phyloP scores from a whole-genome alignment of 2,329 filamentous ascomycete species.

The Escovopsis sp. region DNA sequence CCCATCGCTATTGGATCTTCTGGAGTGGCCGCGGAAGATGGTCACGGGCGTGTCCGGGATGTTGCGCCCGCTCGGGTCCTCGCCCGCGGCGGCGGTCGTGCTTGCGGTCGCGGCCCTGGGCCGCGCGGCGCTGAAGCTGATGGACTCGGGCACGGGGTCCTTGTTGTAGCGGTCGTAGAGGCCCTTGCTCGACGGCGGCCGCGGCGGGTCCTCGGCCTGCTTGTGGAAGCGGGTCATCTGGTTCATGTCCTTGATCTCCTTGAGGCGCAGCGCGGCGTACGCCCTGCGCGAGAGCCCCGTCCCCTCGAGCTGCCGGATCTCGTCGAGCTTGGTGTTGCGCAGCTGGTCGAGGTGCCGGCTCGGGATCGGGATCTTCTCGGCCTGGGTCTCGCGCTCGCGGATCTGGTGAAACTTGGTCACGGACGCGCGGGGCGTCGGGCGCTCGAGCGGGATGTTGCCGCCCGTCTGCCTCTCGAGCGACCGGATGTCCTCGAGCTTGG shows the following conservation, averaged over 20 bases:
- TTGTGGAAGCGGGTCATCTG: slow-evolving; percentile 29
- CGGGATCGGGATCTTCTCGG: slow-evolving; percentile 18
- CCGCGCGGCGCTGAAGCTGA: slow-evolving; percentile 7
- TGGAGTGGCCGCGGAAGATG: slow-evolving; percentile 18
- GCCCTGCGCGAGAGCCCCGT: slow-evolving; percentile 30
- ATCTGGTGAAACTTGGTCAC: slow-evolving; percentile 24
- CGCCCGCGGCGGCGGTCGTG: slow-evolving; percentile 8
- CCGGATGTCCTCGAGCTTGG: slow-evolving; percentile 30
- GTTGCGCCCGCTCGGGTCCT: slow-evolving; percentile 14
- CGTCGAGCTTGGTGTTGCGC: slow-evolving; percentile 33
- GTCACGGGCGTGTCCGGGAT: slow-evolving; percentile 27
- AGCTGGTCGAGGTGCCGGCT: slow-evolving; percentile 15
- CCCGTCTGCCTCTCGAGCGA: slow-evolving; percentile 25
- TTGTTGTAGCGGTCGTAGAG: neutral
- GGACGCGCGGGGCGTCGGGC: slow-evolving; percentile 8
- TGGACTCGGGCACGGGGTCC: slow-evolving; percentile 4
- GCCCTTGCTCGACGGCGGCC: slow-evolving; percentile 13
- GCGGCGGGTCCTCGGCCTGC: slow-evolving; percentile 20
- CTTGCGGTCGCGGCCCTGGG: slow-evolving; percentile 8
- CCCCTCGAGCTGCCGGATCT: slow-evolving; percentile 30
- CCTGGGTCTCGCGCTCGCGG: slow-evolving; percentile 18
- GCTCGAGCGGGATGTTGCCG: slow-evolving; percentile 10
- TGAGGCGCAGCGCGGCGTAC: slow-evolving; percentile 33
- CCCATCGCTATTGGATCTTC: neutral
- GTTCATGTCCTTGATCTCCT: slow-evolving; percentile 38